phyloP scores from a whole-genome alignment of 2,329 filamentous ascomycete species.

The Immersiporthe knoxdaviesiana region DNA sequence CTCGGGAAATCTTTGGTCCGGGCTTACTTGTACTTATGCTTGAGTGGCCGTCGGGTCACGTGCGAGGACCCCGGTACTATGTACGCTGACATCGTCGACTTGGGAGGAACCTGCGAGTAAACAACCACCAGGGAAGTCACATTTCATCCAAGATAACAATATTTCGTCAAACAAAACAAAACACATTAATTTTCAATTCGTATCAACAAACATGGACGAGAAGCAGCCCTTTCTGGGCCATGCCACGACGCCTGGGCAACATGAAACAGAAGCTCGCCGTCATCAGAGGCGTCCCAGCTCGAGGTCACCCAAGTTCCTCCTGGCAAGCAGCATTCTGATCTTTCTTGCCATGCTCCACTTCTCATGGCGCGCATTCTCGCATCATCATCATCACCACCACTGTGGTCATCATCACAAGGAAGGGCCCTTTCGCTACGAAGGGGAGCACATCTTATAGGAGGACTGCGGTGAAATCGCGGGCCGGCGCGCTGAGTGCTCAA shows the following conservation, averaged over 20 bases:
- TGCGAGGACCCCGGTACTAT: background rate
- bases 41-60: background rate
- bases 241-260: background rate
- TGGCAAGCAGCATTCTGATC: slow-evolving; percentile 16
- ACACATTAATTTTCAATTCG: background rate
- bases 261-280: background rate
- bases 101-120: background rate
- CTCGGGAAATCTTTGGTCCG: background rate
- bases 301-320: slow-evolving; percentile 1
- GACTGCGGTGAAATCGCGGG: slow-evolving; percentile 44
- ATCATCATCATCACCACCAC: background rate
- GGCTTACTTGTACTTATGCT: background rate
- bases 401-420: background rate
- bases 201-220: slow-evolving; percentile 20
- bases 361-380: background rate
- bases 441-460: slow-evolving; percentile 45
- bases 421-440: slow-evolving; percentile 34
- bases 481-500: slow-evolving; percentile 46
- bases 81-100: background rate
- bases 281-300: background rate
- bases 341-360: slow-evolving; percentile 6
- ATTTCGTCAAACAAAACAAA: no score
- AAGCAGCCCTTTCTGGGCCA: slow-evolving; percentile 23
- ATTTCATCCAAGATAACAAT: no score
- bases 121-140: background rate